Evolutionary conservation across 208 protist species (phyloP), one percentile per base, ranked within the genome.

Genomic region (Tritrichomonas musculus): DNA sequence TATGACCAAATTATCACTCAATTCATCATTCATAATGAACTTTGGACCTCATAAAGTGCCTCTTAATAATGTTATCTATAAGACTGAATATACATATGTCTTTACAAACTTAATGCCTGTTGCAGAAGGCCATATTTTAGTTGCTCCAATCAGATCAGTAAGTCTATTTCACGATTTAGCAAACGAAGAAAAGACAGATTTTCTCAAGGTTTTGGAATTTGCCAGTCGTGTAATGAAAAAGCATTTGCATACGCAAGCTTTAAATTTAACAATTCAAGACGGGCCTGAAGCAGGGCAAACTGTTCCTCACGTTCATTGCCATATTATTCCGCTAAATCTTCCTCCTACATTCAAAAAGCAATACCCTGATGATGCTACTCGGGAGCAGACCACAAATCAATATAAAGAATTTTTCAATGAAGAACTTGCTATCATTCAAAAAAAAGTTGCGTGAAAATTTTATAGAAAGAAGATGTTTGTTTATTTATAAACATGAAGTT

Each of bases 181-280:
- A 33, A 11, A 88, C 33, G 77, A 53, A 88, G 77, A 88, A 57
- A 88, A 88, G 39, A 57, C 57, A 22, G 77, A 88, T 88, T 47
- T 88, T 14, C 9, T 57, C 27, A 88, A 49, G 0, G 27, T 47
- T 53, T 22, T 47, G 5, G 39, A 44, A 20, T 27, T 53, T 33
- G 20, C 47, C 1, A 14, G 77, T 50, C 11, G 57, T 39, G 57
- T 30, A 17, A 88, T 88, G 77, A 88, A 88, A 30, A 49, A 44
- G 33, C 25, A 53, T 53, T 53, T 88, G n/a, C 0, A 57, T 27
- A 57, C 47, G 20, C 25, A 53, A 57, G 77, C 14, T 20, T 88
- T 44, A 44, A 27, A 25, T 53, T 47, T 88, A n/a, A 88, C 77
- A 33, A 88, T 88, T 88, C 77, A 88, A 88, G 47, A 88, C 57